Percentiles rank a stretch among this genome's conserved stretches.
Conservation (phyloP, 352 stramenopile species). For the Pythium brassicae region DNA sequence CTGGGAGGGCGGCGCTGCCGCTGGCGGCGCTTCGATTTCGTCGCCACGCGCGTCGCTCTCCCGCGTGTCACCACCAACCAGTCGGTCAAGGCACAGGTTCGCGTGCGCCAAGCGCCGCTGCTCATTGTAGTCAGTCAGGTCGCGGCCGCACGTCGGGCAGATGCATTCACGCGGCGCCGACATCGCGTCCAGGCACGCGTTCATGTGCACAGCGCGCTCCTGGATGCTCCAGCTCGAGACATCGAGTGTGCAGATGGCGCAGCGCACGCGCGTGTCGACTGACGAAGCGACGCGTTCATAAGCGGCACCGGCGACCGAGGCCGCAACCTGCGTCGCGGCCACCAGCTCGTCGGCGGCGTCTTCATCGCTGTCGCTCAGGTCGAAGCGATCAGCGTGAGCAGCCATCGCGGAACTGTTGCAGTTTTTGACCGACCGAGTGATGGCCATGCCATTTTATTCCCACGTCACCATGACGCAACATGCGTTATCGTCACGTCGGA, state of each 20-base stretch:
- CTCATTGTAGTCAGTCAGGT: slow-evolving; percentile 64
- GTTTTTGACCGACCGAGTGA: too few species aligned
- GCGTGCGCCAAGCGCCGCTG: slow-evolving; percentile 60
- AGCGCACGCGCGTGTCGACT: slow-evolving; percentile 24
- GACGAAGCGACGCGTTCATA: neutral
- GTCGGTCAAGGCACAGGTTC: slow-evolving; percentile 59
- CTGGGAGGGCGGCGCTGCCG: neutral
- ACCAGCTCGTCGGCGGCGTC: slow-evolving; percentile 17
- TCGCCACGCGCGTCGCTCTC: slow-evolving; percentile 10
- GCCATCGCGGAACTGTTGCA: neutral
- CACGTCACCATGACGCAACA: neutral
- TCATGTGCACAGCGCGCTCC: slow-evolving; percentile 61
- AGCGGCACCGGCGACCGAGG: slow-evolving; percentile 1
- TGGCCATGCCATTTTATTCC: neutral
- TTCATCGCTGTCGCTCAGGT: slow-evolving; percentile 1
- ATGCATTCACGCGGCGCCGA: slow-evolving; percentile 26
- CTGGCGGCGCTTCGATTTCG: neutral
- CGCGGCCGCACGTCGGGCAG: slow-evolving; percentile 51
- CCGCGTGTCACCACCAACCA: slow-evolving; percentile 5
- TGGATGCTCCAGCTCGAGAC: slow-evolving; percentile 43
- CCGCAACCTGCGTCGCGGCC: slow-evolving; percentile 22
- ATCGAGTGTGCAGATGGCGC: slow-evolving; percentile 59
- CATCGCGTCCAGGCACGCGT: slow-evolving; percentile 61
- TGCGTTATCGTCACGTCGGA: too few species aligned
- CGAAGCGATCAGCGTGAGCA: neutral